These are phyloP conservation scores for Cephalotrichum gorgonifer DNA, from an alignment of 2,329 filamentous ascomycete genomes.

Conservation along the genomic window DNA sequence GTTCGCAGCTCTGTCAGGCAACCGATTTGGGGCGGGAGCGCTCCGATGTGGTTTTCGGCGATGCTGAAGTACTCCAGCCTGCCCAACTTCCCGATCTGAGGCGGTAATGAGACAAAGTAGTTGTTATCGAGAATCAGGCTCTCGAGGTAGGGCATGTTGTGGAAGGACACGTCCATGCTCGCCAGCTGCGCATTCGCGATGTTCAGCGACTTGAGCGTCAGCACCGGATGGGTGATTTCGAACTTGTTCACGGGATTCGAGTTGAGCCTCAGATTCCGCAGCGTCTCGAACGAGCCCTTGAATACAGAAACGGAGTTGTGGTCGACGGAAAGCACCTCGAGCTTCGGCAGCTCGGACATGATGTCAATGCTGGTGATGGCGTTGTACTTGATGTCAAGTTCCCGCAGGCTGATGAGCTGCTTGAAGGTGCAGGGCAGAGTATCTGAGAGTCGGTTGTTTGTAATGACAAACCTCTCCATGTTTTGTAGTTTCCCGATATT, in stretches of 20 bases:
- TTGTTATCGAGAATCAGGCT: slow-evolving; percentile 89
- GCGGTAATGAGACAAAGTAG: slow-evolving; percentile 83
- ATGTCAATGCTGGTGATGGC: slow-evolving; percentile 79
- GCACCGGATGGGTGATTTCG: slow-evolving; percentile 65
- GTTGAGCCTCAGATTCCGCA: slow-evolving; percentile 80
- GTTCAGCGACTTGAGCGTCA: slow-evolving; percentile 77
- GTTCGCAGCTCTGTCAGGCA: slow-evolving; percentile 75
- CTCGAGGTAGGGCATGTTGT: slow-evolving; percentile 76
- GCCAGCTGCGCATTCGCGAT: slow-evolving; percentile 85
- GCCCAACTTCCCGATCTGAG: slow-evolving; percentile 72
- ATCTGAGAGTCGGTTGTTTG: slow-evolving; percentile 80
- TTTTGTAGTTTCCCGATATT: slow-evolving; percentile 68
- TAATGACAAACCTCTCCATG: slow-evolving; percentile 85
- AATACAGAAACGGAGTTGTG: slow-evolving; percentile 92
- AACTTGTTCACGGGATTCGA: slow-evolving; percentile 95
- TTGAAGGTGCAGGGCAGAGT: slow-evolving; percentile 64
- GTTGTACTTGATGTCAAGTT: slow-evolving; percentile 94
- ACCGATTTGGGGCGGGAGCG: slow-evolving; percentile 79
- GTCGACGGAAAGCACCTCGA: slow-evolving; percentile 82
- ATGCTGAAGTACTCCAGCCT: slow-evolving; percentile 89
- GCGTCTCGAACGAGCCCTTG: slow-evolving; percentile 73
- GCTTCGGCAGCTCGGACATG: slow-evolving; percentile 69
- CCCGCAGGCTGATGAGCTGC: slow-evolving; percentile 67
- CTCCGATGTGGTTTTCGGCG: slow-evolving; percentile 78
- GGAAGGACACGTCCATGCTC: slow-evolving; percentile 80